These are phyloP conservation scores for Sungouiozyma ichnusensis DNA, from an alignment of 805 yeast genomes.

Conservation along the genomic window DNA sequence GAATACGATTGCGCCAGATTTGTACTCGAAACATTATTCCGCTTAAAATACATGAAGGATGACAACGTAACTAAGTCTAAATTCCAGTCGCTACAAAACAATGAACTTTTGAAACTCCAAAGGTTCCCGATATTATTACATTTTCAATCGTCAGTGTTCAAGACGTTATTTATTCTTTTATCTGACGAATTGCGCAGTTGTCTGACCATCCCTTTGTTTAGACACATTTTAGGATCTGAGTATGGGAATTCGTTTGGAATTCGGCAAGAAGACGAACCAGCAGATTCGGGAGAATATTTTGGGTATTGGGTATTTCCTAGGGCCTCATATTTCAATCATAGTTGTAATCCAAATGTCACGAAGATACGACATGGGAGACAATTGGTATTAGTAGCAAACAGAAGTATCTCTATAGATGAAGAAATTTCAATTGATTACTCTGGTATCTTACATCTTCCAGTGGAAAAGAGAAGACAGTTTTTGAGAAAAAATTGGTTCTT, in stretches of 20 bases:
- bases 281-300: slow-evolving; percentile 42
- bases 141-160: slow-evolving; percentile 39
- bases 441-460: slow-evolving; percentile 34
- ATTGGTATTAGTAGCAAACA: slow-evolving; percentile 34
- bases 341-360: slow-evolving; percentile 46
- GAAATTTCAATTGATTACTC: slow-evolving; percentile 56
- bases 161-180: slow-evolving; percentile 35
- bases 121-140: slow-evolving; percentile 38
- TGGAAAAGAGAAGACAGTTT: slow-evolving; percentile 32
- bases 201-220: slow-evolving; percentile 32
- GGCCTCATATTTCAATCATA: slow-evolving; percentile 60
- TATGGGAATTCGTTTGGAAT: slow-evolving; percentile 63
- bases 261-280: slow-evolving; percentile 39
- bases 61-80: slow-evolving; percentile 7
- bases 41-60: slow-evolving; percentile 16
- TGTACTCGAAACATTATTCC: slow-evolving; percentile 32
- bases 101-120: slow-evolving; percentile 37
- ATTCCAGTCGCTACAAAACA: slow-evolving; percentile 40
- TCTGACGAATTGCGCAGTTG: slow-evolving; percentile 28
- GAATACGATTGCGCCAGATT: slow-evolving; percentile 45
- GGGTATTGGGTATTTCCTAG: slow-evolving; percentile 53
- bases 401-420: slow-evolving; percentile 33
- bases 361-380: slow-evolving; percentile 32
- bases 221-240: slow-evolving; percentile 46
- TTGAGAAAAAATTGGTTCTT: slow-evolving; percentile 51